Conservation (phyloP, 495 filamentous ascomycete species). For the Corynascus novoguineensis region DNA sequence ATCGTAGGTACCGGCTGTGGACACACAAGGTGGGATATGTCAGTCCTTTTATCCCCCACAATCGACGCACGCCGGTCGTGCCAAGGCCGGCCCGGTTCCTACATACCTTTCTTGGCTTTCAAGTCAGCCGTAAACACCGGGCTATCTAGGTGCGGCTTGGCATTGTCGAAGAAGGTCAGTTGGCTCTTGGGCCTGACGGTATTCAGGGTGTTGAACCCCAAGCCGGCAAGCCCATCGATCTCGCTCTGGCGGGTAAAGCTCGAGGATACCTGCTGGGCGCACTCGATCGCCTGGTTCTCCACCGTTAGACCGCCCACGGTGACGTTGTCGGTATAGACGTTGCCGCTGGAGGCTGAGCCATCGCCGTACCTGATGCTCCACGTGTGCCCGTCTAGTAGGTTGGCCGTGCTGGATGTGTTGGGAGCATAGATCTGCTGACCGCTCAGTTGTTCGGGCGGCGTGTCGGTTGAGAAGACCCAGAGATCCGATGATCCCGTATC, state of each 20-base stretch:
- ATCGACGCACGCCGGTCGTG: neutral
- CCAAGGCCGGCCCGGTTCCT: too few relatives aligned
- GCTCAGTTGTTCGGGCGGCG: conserved; percentile 20
- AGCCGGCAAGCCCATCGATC: conserved; percentile 69
- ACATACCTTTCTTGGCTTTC: conserved; percentile 49
- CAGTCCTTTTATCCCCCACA: neutral
- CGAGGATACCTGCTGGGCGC: conserved; percentile 56
- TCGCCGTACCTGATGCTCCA: conserved; percentile 75
- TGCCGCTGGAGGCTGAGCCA: conserved; percentile 56
- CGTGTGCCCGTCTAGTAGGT: conserved; percentile 45
- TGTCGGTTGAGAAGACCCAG: conserved; percentile 44
- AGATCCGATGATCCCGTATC: conserved; percentile 77
- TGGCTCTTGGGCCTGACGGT: conserved; percentile 55
- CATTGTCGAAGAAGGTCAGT: conserved; percentile 70
- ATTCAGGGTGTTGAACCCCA: conserved; percentile 69
- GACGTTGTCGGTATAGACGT: conserved; percentile 67
- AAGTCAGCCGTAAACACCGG: conserved; percentile 65
- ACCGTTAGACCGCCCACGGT: conserved; percentile 60
- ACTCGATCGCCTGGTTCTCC: conserved; percentile 61
- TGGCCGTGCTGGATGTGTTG: conserved; percentile 38
- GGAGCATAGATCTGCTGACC: conserved; percentile 61
- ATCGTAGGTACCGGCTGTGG: conserved; percentile 60
- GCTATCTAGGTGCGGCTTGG: conserved; percentile 49
- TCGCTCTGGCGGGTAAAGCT: conserved; percentile 55
- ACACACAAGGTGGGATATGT: neutral